phyloP scores from a whole-genome alignment of 148 eudicot genomes.

The Rhododendron griersonianum region DNA sequence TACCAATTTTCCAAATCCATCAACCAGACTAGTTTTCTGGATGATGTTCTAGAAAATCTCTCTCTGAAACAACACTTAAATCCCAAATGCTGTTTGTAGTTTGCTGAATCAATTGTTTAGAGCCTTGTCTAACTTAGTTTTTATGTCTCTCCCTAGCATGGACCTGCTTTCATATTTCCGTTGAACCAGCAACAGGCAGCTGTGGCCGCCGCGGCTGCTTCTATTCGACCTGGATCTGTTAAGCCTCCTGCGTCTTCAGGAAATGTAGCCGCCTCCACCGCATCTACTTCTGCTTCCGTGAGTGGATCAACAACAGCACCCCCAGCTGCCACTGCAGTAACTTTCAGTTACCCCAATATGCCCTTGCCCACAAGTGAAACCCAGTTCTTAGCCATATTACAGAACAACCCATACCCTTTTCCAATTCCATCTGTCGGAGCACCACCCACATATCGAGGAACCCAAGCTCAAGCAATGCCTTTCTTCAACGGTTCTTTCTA shows the following conservation, averaged over 20 bases:
- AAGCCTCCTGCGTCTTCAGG: slow-evolving; percentile 38
- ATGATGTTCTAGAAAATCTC: background rate
- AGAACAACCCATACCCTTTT: slow-evolving; percentile 58
- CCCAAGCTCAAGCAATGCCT: slow-evolving; percentile 73
- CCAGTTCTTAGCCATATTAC: slow-evolving; percentile 73
- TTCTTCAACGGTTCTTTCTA: slow-evolving; percentile 79
- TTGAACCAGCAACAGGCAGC: slow-evolving; percentile 80
- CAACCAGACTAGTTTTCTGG: background rate
- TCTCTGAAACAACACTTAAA: background rate
- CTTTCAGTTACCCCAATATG: slow-evolving; percentile 76
- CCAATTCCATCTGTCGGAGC: slow-evolving; percentile 76
- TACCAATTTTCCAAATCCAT: background rate
- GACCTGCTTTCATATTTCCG: slow-evolving; percentile 86
- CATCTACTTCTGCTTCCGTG: slow-evolving; percentile 35
- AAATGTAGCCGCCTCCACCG: slow-evolving; percentile 26
- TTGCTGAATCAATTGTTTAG: background rate
- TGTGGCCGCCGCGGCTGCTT: slow-evolving; percentile 42
- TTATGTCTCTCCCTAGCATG: slow-evolving; percentile 39
- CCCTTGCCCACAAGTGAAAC: slow-evolving; percentile 56
- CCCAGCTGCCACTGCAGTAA: slow-evolving; percentile 52
- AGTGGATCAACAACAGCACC: slow-evolving; percentile 36
- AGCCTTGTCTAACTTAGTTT: background rate
- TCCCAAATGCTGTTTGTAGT: background rate
- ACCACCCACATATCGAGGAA: slow-evolving; percentile 62
- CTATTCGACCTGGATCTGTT: slow-evolving; percentile 42